Base-by-base conservation (phyloP, 495 filamentous ascomycete genomes). In the Letharia lupina region DNA sequence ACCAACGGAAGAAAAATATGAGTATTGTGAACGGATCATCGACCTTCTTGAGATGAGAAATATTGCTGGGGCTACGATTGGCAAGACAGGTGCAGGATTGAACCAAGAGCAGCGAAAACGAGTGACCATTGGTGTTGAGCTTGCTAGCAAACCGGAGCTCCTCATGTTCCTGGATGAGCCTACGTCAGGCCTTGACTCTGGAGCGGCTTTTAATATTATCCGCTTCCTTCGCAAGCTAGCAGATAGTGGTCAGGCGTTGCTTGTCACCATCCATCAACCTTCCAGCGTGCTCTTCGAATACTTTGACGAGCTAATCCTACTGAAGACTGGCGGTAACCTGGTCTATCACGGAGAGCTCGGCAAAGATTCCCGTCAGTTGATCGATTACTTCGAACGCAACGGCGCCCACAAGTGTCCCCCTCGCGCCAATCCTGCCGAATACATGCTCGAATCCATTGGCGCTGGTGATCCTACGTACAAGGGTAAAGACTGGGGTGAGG, bases 211-310 rank as follows among this genome's bases (percentile, higher is more conserved):
- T 79, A 93, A 93, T 67, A 96, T 96, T 67, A 86, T 96, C 18
- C 86, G 89, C 58, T 96, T 96, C 80, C 75, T 96, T 61, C 87
- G 87, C 60, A 96, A 95, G 77, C 82, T 96, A 13, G 87, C 91
- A 1, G 84, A 83, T 1, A 86, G 87, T 48, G 93, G 93, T 2
- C 91, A 96, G 70, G 91, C 93, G 23, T 90, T 96, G 72, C 83
- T 96, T 2, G 91, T 89, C 75, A 96, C 93, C 0, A 97, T 96
- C 68, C 93, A 96, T 74, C 93, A 97, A 69, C 93, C 93, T 5
- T 71, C 20, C 71, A 85, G 89, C 5, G 87, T 89, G 0, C 80
- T 97, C 0, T 96, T 97, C 69, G 87, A 94, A 72, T 87, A 89
- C 69, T 91, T 91, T 63, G 88, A 91, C 69, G 77, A 84, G 11